Percentiles rank a stretch among this genome's conserved stretches.
Conservation (phyloP, 83 land plant species). For the Picea abies region DNA sequence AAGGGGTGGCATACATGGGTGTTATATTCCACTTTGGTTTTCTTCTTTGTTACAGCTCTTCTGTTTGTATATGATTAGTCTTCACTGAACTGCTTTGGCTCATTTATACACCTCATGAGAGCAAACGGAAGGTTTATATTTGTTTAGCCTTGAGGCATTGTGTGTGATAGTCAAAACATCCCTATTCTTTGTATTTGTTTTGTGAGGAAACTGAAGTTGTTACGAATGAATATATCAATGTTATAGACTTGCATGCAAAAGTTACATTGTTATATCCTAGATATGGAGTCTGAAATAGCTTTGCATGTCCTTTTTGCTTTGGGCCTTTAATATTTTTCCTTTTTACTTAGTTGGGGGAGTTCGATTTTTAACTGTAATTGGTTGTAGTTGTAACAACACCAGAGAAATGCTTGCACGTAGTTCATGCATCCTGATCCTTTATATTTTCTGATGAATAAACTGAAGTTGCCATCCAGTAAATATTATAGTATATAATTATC, state of each 20-base stretch:
- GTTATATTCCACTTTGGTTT: conserved; percentile 1
- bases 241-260: neutral
- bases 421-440: neutral
- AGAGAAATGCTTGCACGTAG: neutral
- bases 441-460: neutral
- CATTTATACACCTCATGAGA: conserved; percentile 5
- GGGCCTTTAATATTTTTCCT: neutral
- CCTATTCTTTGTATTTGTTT: neutral
- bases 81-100: conserved; percentile 12
- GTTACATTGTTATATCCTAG: neutral
- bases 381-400: neutral
- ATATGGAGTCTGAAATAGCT: neutral
- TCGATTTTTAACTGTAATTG: neutral
- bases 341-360: neutral
- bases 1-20: conserved; percentile 15
- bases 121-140: neutral
- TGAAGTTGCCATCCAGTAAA: neutral
- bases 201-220: neutral
- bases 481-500: neutral
- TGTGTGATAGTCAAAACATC: neutral
- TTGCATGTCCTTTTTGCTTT: neutral
- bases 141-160: conserved; percentile 5
- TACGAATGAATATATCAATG: neutral
- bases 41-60: conserved; percentile 5
- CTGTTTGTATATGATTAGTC: conserved; percentile 19